Conservation (phyloP, 768 basidiomycete species). For the Daedaleopsis sinensis region DNA sequence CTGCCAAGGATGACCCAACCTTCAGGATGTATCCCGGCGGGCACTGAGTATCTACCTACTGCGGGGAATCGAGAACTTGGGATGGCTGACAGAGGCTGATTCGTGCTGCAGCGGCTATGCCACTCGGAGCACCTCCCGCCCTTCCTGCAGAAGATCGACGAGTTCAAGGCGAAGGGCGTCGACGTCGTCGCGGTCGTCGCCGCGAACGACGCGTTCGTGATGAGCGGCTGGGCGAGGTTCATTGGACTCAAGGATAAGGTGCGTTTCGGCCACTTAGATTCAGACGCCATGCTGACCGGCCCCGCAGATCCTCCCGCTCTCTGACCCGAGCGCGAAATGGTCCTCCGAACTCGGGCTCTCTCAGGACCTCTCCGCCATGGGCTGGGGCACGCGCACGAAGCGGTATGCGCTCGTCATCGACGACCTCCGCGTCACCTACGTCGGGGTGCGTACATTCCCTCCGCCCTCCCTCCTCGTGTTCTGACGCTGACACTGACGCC, state of each 20-base stretch:
- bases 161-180: conserved; percentile 79
- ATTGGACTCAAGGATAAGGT: conserved; percentile 59
- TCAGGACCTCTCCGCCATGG: conserved; percentile 50
- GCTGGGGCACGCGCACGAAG: conserved; percentile 40
- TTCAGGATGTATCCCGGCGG: too few species aligned
- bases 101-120: conserved; percentile 33
- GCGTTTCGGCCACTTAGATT: conserved; percentile 27
- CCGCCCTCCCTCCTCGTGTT: conserved; percentile 3
- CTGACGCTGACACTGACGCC: neutral
- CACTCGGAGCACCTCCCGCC: conserved; percentile 48
- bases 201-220: conserved; percentile 82
- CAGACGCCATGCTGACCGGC: too few species aligned
- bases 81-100: neutral
- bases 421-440: conserved; percentile 67
- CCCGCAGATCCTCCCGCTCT: conserved; percentile 36
- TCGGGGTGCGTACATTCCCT: conserved; percentile 38
- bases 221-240: conserved; percentile 44
- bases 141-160: conserved; percentile 66
- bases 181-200: conserved; percentile 70
- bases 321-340: conserved; percentile 40
- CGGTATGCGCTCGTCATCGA: conserved; percentile 71
- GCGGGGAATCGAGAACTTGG: too few species aligned
- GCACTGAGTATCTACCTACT: too few species aligned
- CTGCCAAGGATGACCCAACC: too few species aligned
- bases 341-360: conserved; percentile 45